Base-by-base conservation (phyloP, 2,329 filamentous ascomycete species). In the Scolecobasidium constrictum region DNA sequence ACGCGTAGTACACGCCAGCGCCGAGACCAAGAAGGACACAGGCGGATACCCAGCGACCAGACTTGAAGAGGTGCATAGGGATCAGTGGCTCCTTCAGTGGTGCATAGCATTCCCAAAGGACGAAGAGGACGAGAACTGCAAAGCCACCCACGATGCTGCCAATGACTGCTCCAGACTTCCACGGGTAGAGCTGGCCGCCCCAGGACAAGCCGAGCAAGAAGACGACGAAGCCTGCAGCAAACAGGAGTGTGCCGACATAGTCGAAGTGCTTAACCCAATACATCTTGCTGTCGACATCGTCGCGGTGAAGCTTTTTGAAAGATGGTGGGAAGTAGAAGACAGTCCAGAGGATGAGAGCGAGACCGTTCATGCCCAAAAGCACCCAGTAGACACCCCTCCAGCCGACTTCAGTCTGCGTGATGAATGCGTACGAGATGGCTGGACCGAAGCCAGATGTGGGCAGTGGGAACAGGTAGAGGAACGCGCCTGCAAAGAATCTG, bases 341-440 rank as follows among this genome's bases (percentile, higher is more conserved):
- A 26, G 56, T 54, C 43, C 62, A 70, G 5, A 69, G 56, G 2
- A 58, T 49, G 2, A 66, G 48, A 7, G 63, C 56, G 17, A 67
- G 44, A 13, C 55, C 57, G 26, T 57, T 60, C 43, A 66, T 54
- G 39, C 69, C 66, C 48, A 67, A 65, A 42, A 62, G 63, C 3
- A 73, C 49, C 48, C 67, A 72, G 51, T 68, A 75, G 44, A 56
- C 62, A 65, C 68, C 71, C 23, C 71, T 59, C 69, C 70, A 74
- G 15, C 57, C 54, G 3, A 59, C 51, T 3, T 48, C 51, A 38
- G 66, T 58, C 20, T 59, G 66, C 16, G 58, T 43, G 43, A 68
- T 63, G 26, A 72, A 59, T 3, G 57, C 53, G n/a, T 62, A 56
- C 2, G 68, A 67, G 43, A 73, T 67, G 35, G 69, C 54, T n/a